Conservation (phyloP, 2,329 filamentous ascomycete genomes). For the Didymella pomorum region DNA sequence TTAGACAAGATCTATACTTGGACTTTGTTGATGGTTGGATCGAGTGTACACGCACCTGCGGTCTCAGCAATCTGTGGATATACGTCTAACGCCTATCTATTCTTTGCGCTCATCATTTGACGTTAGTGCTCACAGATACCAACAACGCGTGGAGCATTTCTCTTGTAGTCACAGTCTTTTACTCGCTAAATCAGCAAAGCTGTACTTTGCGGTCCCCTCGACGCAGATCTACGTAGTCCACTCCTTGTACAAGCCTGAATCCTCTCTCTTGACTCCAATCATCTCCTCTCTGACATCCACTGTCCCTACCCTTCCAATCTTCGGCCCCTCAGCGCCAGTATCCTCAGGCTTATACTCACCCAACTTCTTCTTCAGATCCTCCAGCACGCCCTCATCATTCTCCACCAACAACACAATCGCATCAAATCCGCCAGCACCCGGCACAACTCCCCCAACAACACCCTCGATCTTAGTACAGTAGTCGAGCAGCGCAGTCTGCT, state of each 20-base stretch:
- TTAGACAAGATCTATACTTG: background rate
- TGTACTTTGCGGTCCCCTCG: background rate
- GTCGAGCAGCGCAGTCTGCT: conserved; percentile 86
- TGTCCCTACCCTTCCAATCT: conserved; percentile 70
- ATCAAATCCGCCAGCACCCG: conserved; percentile 93
- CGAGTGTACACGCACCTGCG: too few species aligned
- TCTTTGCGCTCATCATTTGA: background rate
- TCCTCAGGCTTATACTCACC: conserved; percentile 66
- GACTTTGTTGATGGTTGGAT: background rate
- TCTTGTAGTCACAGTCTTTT: background rate
- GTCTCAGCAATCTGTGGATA: too few species aligned
- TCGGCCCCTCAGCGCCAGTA: conserved; percentile 47
- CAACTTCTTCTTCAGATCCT: conserved; percentile 68
- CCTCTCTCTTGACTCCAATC: conserved; percentile 65
- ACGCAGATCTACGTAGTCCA: conserved; percentile 42
- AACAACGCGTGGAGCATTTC: background rate
- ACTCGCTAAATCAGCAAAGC: background rate
- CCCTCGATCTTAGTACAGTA: conserved; percentile 74
- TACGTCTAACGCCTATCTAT: background rate
- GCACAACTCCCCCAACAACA: conserved; percentile 89
- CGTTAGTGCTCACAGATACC: background rate
- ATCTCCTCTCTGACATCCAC: conserved; percentile 76
- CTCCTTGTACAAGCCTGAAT: conserved; percentile 49
- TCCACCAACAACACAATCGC: conserved; percentile 81
- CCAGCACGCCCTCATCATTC: conserved; percentile 72